Evolutionary conservation across 805 yeast genomes (phyloP).

Genomic region (Candida nanaspora): DNA sequence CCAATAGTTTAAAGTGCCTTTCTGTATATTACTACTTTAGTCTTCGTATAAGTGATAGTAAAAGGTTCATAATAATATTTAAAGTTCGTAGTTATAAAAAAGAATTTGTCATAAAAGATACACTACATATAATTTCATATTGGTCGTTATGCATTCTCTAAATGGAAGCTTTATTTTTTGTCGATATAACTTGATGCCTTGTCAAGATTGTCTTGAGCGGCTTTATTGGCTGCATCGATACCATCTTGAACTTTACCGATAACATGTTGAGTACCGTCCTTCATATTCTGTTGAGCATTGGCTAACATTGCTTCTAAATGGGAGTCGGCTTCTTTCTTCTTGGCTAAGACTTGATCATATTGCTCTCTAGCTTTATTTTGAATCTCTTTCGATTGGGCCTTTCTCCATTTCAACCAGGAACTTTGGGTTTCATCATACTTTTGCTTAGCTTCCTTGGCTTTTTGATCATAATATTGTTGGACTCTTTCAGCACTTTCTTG

Average conservation of each 20-base stretch:
- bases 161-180: background rate
- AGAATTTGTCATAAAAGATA: no score
- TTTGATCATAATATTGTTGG: conserved; percentile 16
- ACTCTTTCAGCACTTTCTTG: conserved; percentile 16
- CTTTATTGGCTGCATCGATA: conserved; percentile 11
- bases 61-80: no score
- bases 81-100: no score
- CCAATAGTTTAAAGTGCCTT: no score
- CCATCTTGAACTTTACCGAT: conserved; percentile 11
- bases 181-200: conserved; percentile 12
- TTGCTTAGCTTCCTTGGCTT: conserved; percentile 17
- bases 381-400: conserved; percentile 19
- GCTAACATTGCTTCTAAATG: conserved; percentile 10
- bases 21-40: no score
- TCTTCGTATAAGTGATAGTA: no score
- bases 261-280: conserved; percentile 2
- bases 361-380: conserved; percentile 20
- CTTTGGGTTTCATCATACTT: conserved; percentile 20
- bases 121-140: no score
- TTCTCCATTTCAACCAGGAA: conserved; percentile 23
- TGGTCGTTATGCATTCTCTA: no score
- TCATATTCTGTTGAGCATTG: conserved; percentile 7
- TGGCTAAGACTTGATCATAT: conserved; percentile 14
- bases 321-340: conserved; percentile 16
- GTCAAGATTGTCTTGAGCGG: conserved; percentile 16